These are phyloP conservation scores for Gyromitra esculenta DNA, from an alignment of 2,329 filamentous ascomycete species.

Conservation along the genomic window DNA sequence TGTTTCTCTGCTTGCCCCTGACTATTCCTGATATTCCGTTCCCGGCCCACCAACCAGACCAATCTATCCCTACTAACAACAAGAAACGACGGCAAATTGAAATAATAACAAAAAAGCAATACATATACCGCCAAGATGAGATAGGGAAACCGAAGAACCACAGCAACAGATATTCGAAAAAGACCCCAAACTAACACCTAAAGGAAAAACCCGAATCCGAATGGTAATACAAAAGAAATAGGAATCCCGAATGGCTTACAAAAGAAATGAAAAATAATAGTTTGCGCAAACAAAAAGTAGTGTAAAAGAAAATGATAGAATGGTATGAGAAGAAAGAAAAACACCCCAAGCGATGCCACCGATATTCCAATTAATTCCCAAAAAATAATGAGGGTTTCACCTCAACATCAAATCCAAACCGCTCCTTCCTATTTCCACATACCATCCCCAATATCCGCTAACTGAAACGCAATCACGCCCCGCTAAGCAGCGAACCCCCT, in stretches of 20 bases:
- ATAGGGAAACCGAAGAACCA: slow-evolving; percentile 22
- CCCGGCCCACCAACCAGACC: slow-evolving; percentile 45
- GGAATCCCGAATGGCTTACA: slow-evolving; percentile 46
- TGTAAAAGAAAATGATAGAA: slow-evolving; percentile 43
- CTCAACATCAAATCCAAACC: slow-evolving; percentile 14
- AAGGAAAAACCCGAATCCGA: slow-evolving; percentile 37
- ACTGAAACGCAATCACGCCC: neutral
- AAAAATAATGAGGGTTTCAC: slow-evolving; percentile 22
- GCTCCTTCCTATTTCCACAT: slow-evolving; percentile 24
- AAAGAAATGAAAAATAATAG: slow-evolving; percentile 40
- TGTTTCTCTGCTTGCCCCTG: slow-evolving; percentile 32
- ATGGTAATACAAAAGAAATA: slow-evolving; percentile 43
- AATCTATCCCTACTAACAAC: slow-evolving; percentile 51
- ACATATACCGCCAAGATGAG: slow-evolving; percentile 44
- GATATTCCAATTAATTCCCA: slow-evolving; percentile 42
- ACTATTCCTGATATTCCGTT: slow-evolving; percentile 41
- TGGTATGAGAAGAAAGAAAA: slow-evolving; percentile 37
- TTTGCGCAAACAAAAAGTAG: slow-evolving; percentile 32
- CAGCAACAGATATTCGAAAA: slow-evolving; percentile 35
- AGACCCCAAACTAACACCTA: slow-evolving; percentile 41
- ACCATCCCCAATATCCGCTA: neutral
- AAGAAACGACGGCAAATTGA: slow-evolving; percentile 29
- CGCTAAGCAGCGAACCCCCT: slow-evolving; percentile 61
- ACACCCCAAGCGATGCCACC: slow-evolving; percentile 39
- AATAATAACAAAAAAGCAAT: slow-evolving; percentile 32